Evolutionary conservation across 208 protist genomes (phyloP).

Genomic region (Acanthamoeba culbertsoni): DNA sequence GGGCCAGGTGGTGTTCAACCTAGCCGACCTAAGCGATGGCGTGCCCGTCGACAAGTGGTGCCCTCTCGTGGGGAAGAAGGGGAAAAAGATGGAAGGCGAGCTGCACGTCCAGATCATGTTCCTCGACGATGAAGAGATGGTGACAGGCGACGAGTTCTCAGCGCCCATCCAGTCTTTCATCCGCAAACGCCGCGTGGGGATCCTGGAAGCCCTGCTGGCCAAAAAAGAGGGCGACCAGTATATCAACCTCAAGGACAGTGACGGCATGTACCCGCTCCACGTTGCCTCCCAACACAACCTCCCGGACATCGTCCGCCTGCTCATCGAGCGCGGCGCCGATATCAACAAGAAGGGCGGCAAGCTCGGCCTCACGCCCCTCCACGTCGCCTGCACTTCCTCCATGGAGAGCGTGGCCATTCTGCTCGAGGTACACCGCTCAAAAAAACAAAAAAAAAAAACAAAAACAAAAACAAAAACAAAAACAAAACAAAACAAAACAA

Average conservation of each 20-base stretch:
- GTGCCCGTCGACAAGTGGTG: not conserved
- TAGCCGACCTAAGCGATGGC: slow-evolving; percentile 23
- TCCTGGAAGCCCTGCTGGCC: not conserved
- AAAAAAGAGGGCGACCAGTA: not conserved
- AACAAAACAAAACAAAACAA: no score
- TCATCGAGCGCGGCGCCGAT: slow-evolving; percentile 24
- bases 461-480: no score
- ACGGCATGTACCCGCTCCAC: not conserved
- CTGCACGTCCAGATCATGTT: slow-evolving; percentile 48
- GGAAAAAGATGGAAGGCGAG: slow-evolving; percentile 22
- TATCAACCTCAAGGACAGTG: not conserved
- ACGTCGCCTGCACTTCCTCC: slow-evolving; percentile 27
- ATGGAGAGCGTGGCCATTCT: slow-evolving; percentile 9
- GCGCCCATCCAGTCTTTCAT: slow-evolving; percentile 40
- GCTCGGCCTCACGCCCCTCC: not conserved
- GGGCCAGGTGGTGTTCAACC: slow-evolving; percentile 26
- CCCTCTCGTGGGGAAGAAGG: not conserved
- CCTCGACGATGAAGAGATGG: slow-evolving; percentile 4
- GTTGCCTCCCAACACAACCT: slow-evolving; percentile 8
- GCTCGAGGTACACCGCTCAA: not conserved
- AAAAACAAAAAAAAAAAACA: no score
- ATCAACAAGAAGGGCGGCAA: not conserved
- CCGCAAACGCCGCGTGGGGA: not conserved
- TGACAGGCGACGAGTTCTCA: slow-evolving; percentile 41
- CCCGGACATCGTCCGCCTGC: slow-evolving; percentile 23